phyloP scores from a whole-genome alignment of 1,284 basidiomycete genomes.

The Ceraceosorus bombacis region DNA sequence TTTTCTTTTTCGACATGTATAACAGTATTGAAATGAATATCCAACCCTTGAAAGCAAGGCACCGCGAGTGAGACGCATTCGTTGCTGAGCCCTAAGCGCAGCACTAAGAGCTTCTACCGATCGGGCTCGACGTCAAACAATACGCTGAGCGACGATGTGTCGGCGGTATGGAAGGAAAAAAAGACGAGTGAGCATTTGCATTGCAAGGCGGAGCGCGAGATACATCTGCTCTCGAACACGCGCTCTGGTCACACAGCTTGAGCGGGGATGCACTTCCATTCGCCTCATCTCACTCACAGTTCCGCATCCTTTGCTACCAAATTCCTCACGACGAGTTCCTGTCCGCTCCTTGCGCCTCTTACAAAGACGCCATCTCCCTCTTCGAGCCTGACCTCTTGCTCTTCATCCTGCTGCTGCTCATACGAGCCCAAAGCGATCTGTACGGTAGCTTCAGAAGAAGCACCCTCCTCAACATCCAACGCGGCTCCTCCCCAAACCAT shows the following conservation, averaged over 20 bases:
- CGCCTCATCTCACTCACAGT: conserved; percentile 1
- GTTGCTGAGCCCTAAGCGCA: too few species aligned
- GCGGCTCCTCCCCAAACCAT: conserved; percentile 1
- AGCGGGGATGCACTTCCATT: not conserved
- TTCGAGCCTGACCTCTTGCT: not conserved
- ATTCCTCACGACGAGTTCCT: conserved; percentile 3
- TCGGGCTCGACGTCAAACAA: conserved; percentile 7
- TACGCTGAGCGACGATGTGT: not conserved
- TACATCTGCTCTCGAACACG: too few species aligned
- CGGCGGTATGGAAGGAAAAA: not conserved
- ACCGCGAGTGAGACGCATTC: too few species aligned
- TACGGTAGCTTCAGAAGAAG: not conserved
- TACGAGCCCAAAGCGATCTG: not conserved
- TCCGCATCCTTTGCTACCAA: conserved; percentile 5
- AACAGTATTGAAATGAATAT: too few species aligned
- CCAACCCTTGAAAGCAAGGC: too few species aligned
- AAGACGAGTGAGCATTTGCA: not conserved
- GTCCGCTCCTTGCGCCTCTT: conserved; percentile 6
- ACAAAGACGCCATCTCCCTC: conserved; percentile 16
- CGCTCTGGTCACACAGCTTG: too few species aligned
- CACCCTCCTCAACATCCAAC: too few species aligned
- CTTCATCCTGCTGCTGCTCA: not conserved
- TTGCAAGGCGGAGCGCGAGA: too few species aligned
- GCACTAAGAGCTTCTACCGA: too few species aligned
- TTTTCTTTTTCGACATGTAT: too few species aligned